These are phyloP conservation scores for Neopestalotiopsis sp. DNA, from an alignment of 2,329 filamentous ascomycete species.

Conservation along the genomic window DNA sequence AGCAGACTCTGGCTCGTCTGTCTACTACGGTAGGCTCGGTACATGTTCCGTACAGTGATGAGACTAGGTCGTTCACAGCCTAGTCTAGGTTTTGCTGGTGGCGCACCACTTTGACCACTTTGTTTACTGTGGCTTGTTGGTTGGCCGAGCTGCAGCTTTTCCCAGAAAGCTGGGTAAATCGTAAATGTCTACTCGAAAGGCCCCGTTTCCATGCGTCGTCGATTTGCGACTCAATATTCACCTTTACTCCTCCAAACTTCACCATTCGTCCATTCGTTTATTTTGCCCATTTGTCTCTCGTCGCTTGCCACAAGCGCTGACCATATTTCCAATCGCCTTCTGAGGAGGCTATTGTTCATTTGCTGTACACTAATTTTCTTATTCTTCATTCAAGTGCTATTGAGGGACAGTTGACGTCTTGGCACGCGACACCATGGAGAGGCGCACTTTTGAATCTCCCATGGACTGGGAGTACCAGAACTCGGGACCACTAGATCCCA, in stretches of 20 bases:
- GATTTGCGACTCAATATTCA: not conserved
- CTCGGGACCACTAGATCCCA: constrained; percentile 61
- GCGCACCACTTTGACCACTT: constrained; percentile 2
- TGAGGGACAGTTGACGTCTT: not conserved
- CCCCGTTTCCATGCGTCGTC: not conserved
- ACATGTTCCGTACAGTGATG: not conserved
- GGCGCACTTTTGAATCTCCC: constrained; percentile 61
- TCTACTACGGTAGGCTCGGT: not conserved
- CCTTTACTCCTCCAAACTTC: not conserved
- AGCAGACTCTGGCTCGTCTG: constrained; percentile 20
- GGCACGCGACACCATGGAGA: constrained; percentile 46
- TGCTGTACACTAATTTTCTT: constrained; percentile 2
- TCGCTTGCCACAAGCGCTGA: not conserved
- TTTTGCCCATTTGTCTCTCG: not conserved
- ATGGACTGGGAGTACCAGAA: constrained; percentile 73
- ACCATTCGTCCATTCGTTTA: constrained; percentile 6
- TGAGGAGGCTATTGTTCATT: not conserved
- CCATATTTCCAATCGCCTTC: not conserved
- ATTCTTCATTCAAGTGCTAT: not conserved
- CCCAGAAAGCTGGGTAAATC: constrained; percentile 9
- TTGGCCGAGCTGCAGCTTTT: constrained; percentile 20
- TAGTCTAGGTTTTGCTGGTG: not conserved
- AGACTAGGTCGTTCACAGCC: not conserved
- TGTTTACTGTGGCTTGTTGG: constrained; percentile 24
- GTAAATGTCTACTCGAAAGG: not conserved